Base-by-base conservation (phyloP, 345 rosid species). In the Euphorbia lathyris region DNA sequence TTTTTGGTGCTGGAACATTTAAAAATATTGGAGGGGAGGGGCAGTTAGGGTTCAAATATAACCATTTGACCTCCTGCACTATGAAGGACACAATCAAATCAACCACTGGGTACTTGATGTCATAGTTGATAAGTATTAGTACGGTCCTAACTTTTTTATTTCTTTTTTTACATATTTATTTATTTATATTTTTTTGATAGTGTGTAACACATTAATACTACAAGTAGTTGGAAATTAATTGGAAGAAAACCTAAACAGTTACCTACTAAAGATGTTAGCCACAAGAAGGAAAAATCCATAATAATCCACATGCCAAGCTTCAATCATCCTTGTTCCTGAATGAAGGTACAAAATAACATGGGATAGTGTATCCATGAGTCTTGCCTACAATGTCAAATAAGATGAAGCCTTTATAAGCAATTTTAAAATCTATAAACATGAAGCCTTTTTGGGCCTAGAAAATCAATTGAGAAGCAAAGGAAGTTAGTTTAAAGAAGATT, bases 251-350 rank as follows among this genome's bases (percentile, higher is more conserved):
- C 40, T 58, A 23, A 19, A n/a, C 56, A n/a, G 26, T 67, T 65
- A 75, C 79, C 71, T n/a, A 38, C 11, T 2, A 17, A 19, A 20
- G 14, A 65, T 22, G 62, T 50, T 7, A 1, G 23, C 20, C 48
- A 36, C 42, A 26, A 52, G 42, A 30, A 32, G 26, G 60, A 64
- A 29, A 34, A 25, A 6, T 53, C 40, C 58, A 65, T 36, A 36
- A 58, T 42, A 63, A 66, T 0, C 17, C 26, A 23, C n/a, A 30
- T 4, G 67, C 59, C 68, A 82, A 71, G 75, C 43, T 42, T 65
- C 73, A 42, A 74, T 70, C 78, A 82, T 64, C 77, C 58, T 67
- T n/a, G 38, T 40, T 20, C 68, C 81, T 69, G 68, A 42, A 23
- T 13, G 62, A 50, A 23, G 13, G 62, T 56, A 64, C 51, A 70